These are phyloP conservation scores for Colletotrichum camelliae DNA, from an alignment of 2,329 filamentous ascomycete genomes.

Conservation along the genomic window DNA sequence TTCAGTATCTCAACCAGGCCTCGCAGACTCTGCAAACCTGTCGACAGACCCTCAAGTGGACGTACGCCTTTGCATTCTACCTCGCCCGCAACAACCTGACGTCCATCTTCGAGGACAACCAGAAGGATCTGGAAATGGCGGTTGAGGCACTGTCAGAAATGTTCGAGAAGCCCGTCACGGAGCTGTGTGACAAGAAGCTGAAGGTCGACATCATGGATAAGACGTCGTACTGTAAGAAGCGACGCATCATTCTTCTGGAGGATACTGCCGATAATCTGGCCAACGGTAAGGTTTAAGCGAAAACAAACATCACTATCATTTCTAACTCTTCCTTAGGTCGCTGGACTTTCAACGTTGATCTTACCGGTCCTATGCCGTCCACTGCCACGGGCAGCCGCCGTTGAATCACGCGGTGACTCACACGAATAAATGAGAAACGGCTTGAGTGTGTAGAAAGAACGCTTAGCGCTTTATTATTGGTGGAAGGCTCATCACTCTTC, in stretches of 20 bases:
- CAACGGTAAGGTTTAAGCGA: constrained; percentile 62
- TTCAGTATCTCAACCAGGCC: constrained; percentile 93
- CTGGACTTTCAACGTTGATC: constrained; percentile 51
- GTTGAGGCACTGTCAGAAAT: constrained; percentile 98
- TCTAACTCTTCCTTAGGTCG: constrained; percentile 38
- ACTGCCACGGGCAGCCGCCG: constrained; percentile 29
- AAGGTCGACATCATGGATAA: constrained; percentile 99
- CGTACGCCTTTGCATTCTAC: constrained; percentile 98
- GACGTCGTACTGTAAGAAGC: constrained; percentile 94
- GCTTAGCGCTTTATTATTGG: not conserved
- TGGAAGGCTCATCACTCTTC: not conserved
- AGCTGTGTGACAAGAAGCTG: constrained; percentile 83
- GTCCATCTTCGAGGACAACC: constrained; percentile 98
- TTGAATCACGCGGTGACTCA: constrained; percentile 14
- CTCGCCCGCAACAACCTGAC: constrained; percentile 95
- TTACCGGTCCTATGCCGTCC: constrained; percentile 25
- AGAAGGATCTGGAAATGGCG: constrained; percentile 96
- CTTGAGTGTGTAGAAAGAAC: not conserved
- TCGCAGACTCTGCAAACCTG: constrained; percentile 94
- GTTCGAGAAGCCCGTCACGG: constrained; percentile 96
- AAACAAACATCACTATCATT: constrained; percentile 36
- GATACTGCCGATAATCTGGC: constrained; percentile 94
- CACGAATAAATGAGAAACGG: not conserved
- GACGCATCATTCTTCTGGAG: constrained; percentile 85
- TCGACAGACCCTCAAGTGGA: constrained; percentile 99